Evolutionary conservation across 805 yeast genomes (phyloP).

Genomic region (Candida peoriensis): DNA sequence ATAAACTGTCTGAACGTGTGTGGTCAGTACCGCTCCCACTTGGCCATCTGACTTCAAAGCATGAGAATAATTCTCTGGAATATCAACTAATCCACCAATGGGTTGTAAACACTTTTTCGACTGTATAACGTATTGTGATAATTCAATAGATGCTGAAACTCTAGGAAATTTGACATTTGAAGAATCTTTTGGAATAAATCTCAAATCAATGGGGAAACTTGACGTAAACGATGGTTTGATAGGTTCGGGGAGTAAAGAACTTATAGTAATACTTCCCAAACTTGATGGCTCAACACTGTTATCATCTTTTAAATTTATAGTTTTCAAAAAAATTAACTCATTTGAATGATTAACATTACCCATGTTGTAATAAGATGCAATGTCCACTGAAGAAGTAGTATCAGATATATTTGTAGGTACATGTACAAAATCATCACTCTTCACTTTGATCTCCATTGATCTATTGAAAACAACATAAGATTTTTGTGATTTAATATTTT

Average conservation of each 20-base stretch:
- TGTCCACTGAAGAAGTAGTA: constrained; percentile 2
- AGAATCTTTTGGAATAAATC: constrained; percentile 6
- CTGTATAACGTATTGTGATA: constrained; percentile 13
- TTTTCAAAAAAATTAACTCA: constrained; percentile 10
- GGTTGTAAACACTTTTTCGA: constrained; percentile 10
- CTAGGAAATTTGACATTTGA: constrained; percentile 1
- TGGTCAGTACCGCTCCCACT: too few species aligned
- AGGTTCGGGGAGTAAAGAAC: constrained; percentile 12
- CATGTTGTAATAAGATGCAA: constrained; percentile 10
- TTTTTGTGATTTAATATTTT: constrained; percentile 9
- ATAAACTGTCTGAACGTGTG: too few species aligned
- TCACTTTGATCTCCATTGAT: constrained; percentile 15
- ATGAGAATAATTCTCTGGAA: not conserved
- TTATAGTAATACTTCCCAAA: constrained; percentile 9
- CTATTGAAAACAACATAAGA: constrained; percentile 16
- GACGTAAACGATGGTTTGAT: constrained; percentile 1
- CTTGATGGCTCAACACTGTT: not conserved
- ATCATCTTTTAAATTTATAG: constrained; percentile 8
- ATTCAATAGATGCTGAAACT: constrained; percentile 1
- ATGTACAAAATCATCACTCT: not conserved
- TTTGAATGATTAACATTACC: constrained; percentile 8
- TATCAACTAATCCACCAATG: not conserved
- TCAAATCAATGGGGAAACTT: constrained; percentile 9
- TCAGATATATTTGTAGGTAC: constrained; percentile 10
- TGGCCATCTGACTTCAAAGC: too few species aligned